Evolutionary conservation across 441 rosid genomes (phyloP).

Genomic region (Biscutella laevigata): DNA sequence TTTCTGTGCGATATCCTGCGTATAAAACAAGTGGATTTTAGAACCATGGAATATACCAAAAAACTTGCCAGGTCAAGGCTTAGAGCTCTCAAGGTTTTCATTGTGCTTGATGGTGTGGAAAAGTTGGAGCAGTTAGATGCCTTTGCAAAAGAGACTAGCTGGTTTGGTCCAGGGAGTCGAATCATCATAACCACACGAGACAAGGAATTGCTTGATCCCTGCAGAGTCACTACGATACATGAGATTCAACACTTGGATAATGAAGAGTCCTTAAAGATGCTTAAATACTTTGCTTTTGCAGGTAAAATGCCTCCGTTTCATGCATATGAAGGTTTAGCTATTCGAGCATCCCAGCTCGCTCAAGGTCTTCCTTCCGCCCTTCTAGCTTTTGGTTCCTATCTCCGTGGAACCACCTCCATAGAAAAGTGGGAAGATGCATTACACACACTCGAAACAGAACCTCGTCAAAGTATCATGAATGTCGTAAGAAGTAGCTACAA

Average conservation of each 20-base stretch:
- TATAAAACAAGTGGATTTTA: too few species aligned
- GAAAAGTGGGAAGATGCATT: conserved; percentile 9
- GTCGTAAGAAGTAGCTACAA: conserved; percentile 13
- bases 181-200: conserved; percentile 29
- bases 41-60: too few species aligned
- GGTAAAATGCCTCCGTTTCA: not conserved
- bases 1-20: too few species aligned
- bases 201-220: too few species aligned
- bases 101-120: conserved; percentile 22
- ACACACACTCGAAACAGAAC: not conserved
- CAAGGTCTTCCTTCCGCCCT: conserved; percentile 21
- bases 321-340: not conserved
- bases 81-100: not conserved
- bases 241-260: too few species aligned
- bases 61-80: too few species aligned
- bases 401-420: not conserved
- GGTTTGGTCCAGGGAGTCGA: conserved; percentile 28
- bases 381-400: conserved; percentile 9
- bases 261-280: too few species aligned
- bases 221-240: too few species aligned
- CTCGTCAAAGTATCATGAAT: not conserved
- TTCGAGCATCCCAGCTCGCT: not conserved
- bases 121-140: not conserved
- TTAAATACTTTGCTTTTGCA: conserved; percentile 5
- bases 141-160: not conserved